A percentile compares a stretch with the other conserved stretches of the same genome.
Evolutionary conservation across 441 rosid species (phyloP).

Genomic region (Adansonia grandidieri): DNA sequence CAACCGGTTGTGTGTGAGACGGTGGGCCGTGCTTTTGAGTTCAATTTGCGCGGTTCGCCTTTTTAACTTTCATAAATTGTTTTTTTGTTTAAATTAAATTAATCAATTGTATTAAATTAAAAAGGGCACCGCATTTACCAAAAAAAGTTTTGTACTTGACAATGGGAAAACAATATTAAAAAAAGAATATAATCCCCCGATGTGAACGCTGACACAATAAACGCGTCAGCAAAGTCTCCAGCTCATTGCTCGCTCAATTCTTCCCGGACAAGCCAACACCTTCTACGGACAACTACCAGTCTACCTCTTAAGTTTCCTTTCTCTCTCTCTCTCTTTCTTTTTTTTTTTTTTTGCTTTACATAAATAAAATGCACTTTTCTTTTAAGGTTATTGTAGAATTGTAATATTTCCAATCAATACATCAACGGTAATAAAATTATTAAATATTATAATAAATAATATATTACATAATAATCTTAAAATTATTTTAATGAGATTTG

Average conservation of each 20-base stretch:
- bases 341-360: too few relatives aligned
- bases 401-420: too few relatives aligned
- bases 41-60: slow-evolving; percentile 15
- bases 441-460: too few relatives aligned
- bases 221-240: slow-evolving; percentile 41
- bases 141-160: not conserved
- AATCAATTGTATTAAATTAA: not conserved
- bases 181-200: slow-evolving; percentile 21
- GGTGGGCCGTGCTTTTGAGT: not conserved
- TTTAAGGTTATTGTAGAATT: too few relatives aligned
- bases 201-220: slow-evolving; percentile 43
- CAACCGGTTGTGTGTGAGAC: slow-evolving; percentile 42
- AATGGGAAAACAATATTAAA: too few relatives aligned
- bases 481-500: too few relatives aligned
- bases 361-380: too few relatives aligned
- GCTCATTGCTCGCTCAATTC: slow-evolving; percentile 23
- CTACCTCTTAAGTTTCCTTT: too few relatives aligned
- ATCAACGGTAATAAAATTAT: too few relatives aligned
- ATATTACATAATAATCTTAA: too few relatives aligned
- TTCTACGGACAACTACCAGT: too few relatives aligned
- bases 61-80: not conserved
- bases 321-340: too few relatives aligned
- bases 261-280: slow-evolving; percentile 38
- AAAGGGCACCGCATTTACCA: not conserved
- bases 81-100: not conserved